phyloP scores from a whole-genome alignment of 345 rosid species.

The Pelargonium nanum region DNA sequence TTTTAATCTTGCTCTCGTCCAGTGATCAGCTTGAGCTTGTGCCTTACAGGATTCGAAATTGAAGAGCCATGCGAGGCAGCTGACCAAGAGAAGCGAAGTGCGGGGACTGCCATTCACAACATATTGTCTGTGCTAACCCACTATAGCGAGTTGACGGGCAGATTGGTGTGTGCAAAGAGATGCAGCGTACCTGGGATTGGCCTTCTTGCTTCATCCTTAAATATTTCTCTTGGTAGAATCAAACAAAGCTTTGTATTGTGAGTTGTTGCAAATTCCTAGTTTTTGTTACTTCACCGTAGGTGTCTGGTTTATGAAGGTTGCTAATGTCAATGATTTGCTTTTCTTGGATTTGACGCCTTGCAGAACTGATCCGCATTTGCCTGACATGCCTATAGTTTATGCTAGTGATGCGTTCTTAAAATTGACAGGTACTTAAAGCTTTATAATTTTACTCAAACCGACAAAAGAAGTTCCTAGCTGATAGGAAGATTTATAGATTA shows the following conservation, averaged over 20 bases:
- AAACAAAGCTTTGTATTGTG: constrained; percentile 99
- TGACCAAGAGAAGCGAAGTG: constrained; percentile 56
- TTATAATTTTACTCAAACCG: not conserved
- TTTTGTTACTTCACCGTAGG: constrained; percentile 11
- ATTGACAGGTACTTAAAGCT: constrained; percentile 52
- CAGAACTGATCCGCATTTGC: constrained; percentile 71
- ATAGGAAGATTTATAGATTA: not conserved
- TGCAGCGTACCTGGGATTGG: constrained; percentile 30
- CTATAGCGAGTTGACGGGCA: constrained; percentile 52
- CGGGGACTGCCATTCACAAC: constrained; percentile 35
- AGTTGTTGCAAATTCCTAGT: constrained; percentile 50
- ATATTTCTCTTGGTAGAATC: constrained; percentile 98
- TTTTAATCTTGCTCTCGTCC: not conserved
- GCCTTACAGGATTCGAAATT: constrained; percentile 35
- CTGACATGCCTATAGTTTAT: constrained; percentile 74
- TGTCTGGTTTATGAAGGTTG: constrained; percentile 12
- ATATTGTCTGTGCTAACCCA: constrained; percentile 53
- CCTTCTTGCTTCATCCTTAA: constrained; percentile 52
- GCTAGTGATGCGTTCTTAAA: constrained; percentile 87
- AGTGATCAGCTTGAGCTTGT: not conserved
- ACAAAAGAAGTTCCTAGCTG: not conserved
- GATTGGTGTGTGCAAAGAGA: constrained; percentile 56
- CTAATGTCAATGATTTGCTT: constrained; percentile 16
- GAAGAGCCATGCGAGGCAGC: constrained; percentile 70
- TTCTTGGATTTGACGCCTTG: constrained; percentile 15